phyloP scores from a whole-genome alignment of 2,329 filamentous ascomycete genomes.

The Epichloe coenophiala region DNA sequence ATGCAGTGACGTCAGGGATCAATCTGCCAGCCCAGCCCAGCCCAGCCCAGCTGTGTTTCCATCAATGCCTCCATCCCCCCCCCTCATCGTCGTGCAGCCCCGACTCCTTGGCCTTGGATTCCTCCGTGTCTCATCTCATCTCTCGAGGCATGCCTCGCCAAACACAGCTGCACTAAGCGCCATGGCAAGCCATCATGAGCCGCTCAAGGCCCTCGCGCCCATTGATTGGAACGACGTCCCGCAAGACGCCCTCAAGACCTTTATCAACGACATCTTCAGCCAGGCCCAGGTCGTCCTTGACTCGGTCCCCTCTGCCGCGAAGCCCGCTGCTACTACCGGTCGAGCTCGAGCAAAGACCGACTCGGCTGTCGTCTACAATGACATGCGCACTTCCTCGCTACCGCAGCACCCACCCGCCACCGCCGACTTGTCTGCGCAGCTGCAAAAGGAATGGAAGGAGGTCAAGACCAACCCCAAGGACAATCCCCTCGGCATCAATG shows the following conservation, averaged over 20 bases:
- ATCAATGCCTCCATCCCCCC: no score
- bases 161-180: neutral
- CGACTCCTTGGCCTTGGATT: neutral
- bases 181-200: constrained; percentile 46
- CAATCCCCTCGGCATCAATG: constrained; percentile 60
- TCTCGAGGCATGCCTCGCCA: neutral
- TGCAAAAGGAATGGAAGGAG: constrained; percentile 83
- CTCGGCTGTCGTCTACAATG: constrained; percentile 35
- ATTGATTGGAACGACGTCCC: constrained; percentile 36
- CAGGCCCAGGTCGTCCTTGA: constrained; percentile 60
- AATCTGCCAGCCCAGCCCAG: no score
- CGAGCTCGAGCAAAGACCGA: constrained; percentile 43
- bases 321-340: constrained; percentile 21
- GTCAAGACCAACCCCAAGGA: constrained; percentile 58
- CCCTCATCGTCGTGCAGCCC: no score
- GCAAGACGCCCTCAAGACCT: constrained; percentile 35
- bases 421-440: constrained; percentile 24
- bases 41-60: no score
- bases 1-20: no score
- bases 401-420: constrained; percentile 26
- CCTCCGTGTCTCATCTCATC: neutral
- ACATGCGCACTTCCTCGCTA: constrained; percentile 34
- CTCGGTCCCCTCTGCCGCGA: constrained; percentile 46
- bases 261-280: constrained; percentile 46
- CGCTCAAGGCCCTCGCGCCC: constrained; percentile 42